Percentiles rank a stretch among this genome's conserved stretches.
Evolutionary conservation across 345 rosid species (phyloP).

Genomic region (Cardamine chenopodiifolia): DNA sequence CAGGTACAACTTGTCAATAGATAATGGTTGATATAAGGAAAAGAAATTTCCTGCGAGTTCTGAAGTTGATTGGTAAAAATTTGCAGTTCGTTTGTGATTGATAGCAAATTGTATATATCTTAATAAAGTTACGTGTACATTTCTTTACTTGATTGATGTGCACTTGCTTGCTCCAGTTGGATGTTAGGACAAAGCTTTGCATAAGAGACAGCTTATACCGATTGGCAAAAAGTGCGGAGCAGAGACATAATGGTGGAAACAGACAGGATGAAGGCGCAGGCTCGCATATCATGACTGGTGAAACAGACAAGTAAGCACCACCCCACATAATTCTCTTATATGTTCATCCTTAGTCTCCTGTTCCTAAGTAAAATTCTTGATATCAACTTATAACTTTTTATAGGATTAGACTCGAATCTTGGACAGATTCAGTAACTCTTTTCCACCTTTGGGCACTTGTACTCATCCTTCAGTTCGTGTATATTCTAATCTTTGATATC

Average conservation of each 20-base stretch:
- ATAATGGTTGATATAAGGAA: not conserved
- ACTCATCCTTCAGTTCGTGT: not conserved
- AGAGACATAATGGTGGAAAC: slow-evolving; percentile 60
- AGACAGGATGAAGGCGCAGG: slow-evolving; percentile 47
- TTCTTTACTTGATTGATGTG: slow-evolving; percentile 25
- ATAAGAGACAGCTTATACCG: slow-evolving; percentile 93
- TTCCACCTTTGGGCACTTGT: not conserved
- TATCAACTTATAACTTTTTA: not conserved
- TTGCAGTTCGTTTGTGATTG: not conserved
- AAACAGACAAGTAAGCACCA: slow-evolving; percentile 64
- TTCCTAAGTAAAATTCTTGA: not conserved
- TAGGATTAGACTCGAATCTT: not conserved
- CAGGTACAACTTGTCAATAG: slow-evolving; percentile 50
- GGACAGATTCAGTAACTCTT: not conserved
- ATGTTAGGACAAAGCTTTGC: slow-evolving; percentile 82
- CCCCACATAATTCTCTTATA: not conserved
- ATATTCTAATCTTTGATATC: slow-evolving; percentile 13
- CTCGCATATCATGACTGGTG: slow-evolving; percentile 50
- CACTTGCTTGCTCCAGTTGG: slow-evolving; percentile 60
- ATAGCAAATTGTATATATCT: slow-evolving; percentile 14
- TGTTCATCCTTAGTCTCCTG: not conserved
- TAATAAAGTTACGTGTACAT: not conserved
- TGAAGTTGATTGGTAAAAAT: slow-evolving; percentile 8
- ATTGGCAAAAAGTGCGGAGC: slow-evolving; percentile 88
- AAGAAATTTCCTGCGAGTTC: slow-evolving; percentile 1